Evolutionary conservation across 352 stramenopile species (phyloP), one percentile per base, ranked within the genome.

Genomic region (Nothophytophthora sp.): DNA sequence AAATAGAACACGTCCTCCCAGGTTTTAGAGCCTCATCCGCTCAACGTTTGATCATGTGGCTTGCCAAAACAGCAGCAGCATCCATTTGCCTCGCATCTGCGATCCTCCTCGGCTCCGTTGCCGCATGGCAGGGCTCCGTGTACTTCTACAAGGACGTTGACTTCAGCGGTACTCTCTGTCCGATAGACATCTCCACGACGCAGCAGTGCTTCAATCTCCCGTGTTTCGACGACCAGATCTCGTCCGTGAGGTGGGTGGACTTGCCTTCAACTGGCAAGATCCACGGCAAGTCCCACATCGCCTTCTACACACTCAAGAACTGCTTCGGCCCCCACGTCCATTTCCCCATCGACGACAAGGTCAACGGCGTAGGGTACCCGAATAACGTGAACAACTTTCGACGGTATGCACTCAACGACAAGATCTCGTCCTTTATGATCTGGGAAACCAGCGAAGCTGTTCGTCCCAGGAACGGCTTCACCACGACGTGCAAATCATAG

Each of bases 171-270:
- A n/a, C n/a, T n/a, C n/a, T n/a, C 28, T 54, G 22, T 1, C 51
- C 56, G 4, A 59, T 33, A 11, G 55, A 57, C 25, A 64, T 64
- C 1, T 36, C 5, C 8, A 56, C 49, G 2, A 49, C 20, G 12
- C 50, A 53, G 12, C 35, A 22, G 16, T 53, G 45, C 25, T 53
- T 44, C 24, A 53, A 38, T 16, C 19, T 53, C 19, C 5, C 13
- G 23, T 53, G 33, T 25, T 53, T 53, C 16, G 34, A 44, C 30
- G 19, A 44, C 34, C 18, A 44, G 16, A 23, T 40, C 13, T 40
- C 23, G 5, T 53, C 45, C 3, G 24, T 53, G 13, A 53, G 44
- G 35, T 53, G 45, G 45, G 16, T 28, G 4, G 45, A 24, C 18
- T 16, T 42, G 18, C 43, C 30, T 8, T 23, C 30, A 20, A 30